Conservation (phyloP, 2,329 filamentous ascomycete species). For the Graphilbum fragrans region DNA sequence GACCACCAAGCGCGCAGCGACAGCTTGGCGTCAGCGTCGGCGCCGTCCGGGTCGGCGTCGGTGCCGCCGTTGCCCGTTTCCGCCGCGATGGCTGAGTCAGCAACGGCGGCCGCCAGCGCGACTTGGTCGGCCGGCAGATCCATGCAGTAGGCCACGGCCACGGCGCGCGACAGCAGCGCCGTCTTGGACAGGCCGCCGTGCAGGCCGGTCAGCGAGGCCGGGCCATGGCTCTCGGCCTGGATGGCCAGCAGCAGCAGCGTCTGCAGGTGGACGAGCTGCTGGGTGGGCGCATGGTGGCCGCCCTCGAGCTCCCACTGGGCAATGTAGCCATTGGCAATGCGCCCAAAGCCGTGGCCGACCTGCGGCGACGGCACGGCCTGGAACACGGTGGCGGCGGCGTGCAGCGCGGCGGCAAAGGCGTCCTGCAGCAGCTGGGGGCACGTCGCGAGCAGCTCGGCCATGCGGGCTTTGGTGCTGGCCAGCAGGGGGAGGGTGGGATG, state of each 20-base stretch:
- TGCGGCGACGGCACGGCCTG: slow-evolving; percentile 11
- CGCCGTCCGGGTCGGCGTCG: slow-evolving; percentile 33
- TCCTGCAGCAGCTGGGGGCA: slow-evolving; percentile 45
- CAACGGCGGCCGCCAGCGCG: slow-evolving; percentile 5
- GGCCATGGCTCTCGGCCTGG: slow-evolving; percentile 47
- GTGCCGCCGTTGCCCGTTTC: slow-evolving; percentile 35
- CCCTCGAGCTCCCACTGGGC: slow-evolving; percentile 37
- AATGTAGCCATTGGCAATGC: slow-evolving; percentile 33
- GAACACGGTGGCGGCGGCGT: slow-evolving; percentile 45
- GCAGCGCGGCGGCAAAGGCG: slow-evolving; percentile 53
- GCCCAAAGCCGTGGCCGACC: slow-evolving; percentile 6
- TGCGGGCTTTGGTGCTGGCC: slow-evolving; percentile 40
- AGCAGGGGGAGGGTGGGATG: slow-evolving; percentile 58
- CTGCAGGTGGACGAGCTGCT: slow-evolving; percentile 50
- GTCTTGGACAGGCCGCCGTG: slow-evolving; percentile 35
- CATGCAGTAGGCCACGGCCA: slow-evolving; percentile 53
- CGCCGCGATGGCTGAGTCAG: slow-evolving; percentile 25
- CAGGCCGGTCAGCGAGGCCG: slow-evolving; percentile 24
- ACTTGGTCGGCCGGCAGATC: slow-evolving; percentile 39
- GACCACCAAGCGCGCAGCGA: slow-evolving; percentile 60
- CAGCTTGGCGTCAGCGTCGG: slow-evolving; percentile 49
- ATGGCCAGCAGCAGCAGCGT: slow-evolving; percentile 54
- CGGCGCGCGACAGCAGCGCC: slow-evolving; percentile 50
- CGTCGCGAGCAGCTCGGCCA: slow-evolving; percentile 42
- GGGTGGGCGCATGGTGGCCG: slow-evolving; percentile 18